A percentile compares a stretch with the other conserved stretches of the same genome.
Conservation (phyloP, 306 rosid genomes). For the Abrus precatorius region DNA sequence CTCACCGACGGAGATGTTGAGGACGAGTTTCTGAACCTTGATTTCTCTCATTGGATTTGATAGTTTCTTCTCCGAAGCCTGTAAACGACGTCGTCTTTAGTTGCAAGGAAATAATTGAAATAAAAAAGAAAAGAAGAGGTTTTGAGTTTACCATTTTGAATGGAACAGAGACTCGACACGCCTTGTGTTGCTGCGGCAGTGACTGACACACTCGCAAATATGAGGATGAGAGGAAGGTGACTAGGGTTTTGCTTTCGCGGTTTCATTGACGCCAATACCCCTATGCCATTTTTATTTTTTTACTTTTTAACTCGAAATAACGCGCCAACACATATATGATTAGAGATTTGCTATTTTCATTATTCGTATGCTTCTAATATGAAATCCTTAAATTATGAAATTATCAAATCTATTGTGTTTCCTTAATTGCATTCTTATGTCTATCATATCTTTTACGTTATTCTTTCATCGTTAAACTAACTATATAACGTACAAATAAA, state of each 20-base stretch:
- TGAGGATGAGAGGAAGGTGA: background rate
- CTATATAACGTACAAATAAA: no score
- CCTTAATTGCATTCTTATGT: no score
- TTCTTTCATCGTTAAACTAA: no score
- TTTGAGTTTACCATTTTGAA: slow-evolving; percentile 18
- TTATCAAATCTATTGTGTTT: no score
- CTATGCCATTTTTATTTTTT: background rate
- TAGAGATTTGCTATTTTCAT: no score
- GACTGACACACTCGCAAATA: background rate
- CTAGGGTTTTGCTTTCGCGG: slow-evolving; percentile 6
- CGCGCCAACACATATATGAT: no score
- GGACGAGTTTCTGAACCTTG: slow-evolving; percentile 83
- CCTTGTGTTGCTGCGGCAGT: background rate
- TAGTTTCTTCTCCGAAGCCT: slow-evolving; percentile 83
- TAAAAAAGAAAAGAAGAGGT: background rate
- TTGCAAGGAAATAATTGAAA: no score
- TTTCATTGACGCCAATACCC: background rate
- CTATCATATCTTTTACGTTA: no score
- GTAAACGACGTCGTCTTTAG: slow-evolving; percentile 4
- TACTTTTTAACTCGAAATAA: background rate
- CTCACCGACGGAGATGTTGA: slow-evolving; percentile 85
- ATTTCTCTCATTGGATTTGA: slow-evolving; percentile 86
- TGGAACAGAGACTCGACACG: background rate
- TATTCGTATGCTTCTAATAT: no score
- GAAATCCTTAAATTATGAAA: no score